These are phyloP conservation scores for Xanthoceras sorbifolium DNA, from an alignment of 345 rosid genomes.

Conservation along the genomic window DNA sequence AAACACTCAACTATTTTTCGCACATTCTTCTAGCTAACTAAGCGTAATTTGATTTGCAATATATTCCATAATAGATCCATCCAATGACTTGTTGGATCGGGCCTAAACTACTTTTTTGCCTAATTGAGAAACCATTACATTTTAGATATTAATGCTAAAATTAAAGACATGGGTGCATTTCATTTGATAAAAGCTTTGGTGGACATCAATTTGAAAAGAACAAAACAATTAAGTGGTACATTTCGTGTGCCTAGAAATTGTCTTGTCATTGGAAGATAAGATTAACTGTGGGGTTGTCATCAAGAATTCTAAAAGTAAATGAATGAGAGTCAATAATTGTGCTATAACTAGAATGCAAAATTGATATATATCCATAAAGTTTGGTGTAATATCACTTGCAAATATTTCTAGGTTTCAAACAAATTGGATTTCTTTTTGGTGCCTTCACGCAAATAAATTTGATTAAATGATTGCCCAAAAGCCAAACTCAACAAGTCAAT, in stretches of 20 bases:
- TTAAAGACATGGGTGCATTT: neutral
- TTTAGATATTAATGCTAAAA: neutral
- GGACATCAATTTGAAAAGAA: neutral
- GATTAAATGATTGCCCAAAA: neutral
- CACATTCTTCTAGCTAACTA: neutral
- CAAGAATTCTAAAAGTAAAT: neutral
- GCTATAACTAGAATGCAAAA: neutral
- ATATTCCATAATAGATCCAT: neutral
- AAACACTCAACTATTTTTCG: too few relatives aligned
- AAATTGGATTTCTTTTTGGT: too few relatives aligned
- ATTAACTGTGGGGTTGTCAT: neutral
- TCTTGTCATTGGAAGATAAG: neutral
- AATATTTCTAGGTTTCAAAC: neutral
- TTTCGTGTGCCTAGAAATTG: neutral
- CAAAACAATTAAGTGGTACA: neutral
- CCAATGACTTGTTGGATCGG: neutral
- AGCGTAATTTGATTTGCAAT: neutral
- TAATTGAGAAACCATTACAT: neutral
- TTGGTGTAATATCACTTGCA: neutral
- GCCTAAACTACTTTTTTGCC: neutral
- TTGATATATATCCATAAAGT: neutral
- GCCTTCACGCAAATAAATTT: neutral
- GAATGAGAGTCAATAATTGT: neutral
- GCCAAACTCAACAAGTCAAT: neutral
- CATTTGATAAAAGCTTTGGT: neutral